A percentile compares a stretch with the other conserved stretches of the same genome.
Evolutionary conservation across 2,329 filamentous ascomycete species (phyloP).

Genomic region (Cladosporium sp.): DNA sequence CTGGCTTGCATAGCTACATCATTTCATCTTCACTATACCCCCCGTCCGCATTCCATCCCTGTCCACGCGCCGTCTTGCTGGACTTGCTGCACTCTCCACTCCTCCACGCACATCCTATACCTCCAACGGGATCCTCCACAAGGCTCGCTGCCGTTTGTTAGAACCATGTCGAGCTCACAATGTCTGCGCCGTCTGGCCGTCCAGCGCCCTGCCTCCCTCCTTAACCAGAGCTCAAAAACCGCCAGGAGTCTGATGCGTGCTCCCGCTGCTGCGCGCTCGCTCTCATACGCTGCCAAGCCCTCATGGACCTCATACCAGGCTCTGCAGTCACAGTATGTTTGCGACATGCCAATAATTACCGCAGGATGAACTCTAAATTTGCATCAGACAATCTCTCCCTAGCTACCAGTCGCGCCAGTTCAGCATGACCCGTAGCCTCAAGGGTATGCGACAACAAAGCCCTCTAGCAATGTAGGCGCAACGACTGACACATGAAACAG

Average conservation of each 20-base stretch:
- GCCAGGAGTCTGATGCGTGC: constrained; percentile 23
- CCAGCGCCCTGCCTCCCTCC: constrained; percentile 23
- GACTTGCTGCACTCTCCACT: constrained; percentile 20
- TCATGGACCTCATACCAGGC: constrained; percentile 16
- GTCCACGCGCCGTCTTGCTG: not conserved
- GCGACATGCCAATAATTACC: not conserved
- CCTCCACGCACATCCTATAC: not conserved
- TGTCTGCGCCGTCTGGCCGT: constrained; percentile 34
- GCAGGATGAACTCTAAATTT: constrained; percentile 17
- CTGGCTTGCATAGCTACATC: constrained; percentile 5
- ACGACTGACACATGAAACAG: constrained; percentile 33
- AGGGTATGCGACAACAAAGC: constrained; percentile 27
- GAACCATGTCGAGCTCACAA: constrained; percentile 35
- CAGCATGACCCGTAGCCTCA: constrained; percentile 29
- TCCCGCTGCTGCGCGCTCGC: constrained; percentile 19
- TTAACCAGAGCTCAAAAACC: constrained; percentile 24
- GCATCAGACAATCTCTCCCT: constrained; percentile 25
- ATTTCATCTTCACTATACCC: constrained; percentile 7
- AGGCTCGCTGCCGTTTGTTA: constrained; percentile 25
- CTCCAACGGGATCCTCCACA: constrained; percentile 4
- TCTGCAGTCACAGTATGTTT: constrained; percentile 13
- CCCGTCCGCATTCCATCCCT: constrained; percentile 9
- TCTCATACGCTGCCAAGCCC: constrained; percentile 19
- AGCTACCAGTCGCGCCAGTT: constrained; percentile 29
- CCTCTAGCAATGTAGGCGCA: not conserved